phyloP scores from a whole-genome alignment of 257 asterid genomes.

The Salvia rosmarinus region DNA sequence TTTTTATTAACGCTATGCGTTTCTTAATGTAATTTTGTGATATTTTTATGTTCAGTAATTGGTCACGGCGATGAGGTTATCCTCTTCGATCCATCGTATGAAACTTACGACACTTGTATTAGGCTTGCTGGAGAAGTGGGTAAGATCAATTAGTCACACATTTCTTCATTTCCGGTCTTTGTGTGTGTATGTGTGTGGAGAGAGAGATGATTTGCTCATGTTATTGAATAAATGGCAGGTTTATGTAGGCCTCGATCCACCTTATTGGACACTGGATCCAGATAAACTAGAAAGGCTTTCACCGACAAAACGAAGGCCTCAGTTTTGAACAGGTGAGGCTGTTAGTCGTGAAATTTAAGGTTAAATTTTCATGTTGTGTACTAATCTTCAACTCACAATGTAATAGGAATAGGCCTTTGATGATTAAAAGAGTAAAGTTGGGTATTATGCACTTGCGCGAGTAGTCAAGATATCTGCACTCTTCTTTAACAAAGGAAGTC shows the following conservation, averaged over 20 bases:
- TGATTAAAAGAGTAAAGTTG: neutral
- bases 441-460: neutral
- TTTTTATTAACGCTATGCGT: neutral
- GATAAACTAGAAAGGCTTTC: conserved; percentile 62
- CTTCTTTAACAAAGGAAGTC: neutral
- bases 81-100: conserved; percentile 80
- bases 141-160: conserved; percentile 39
- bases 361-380: neutral
- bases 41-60: conserved; percentile 51
- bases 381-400: conserved; percentile 11
- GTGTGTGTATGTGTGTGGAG: neutral
- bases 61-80: conserved; percentile 87
- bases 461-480: neutral
- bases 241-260: conserved; percentile 84
- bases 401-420: neutral
- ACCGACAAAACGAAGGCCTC: conserved; percentile 74
- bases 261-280: conserved; percentile 65
- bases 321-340: conserved; percentile 73
- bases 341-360: neutral
- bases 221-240: conserved; percentile 51
- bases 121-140: conserved; percentile 87
- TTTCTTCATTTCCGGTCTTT: neutral
- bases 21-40: neutral
- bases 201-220: conserved; percentile 16
- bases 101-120: conserved; percentile 82